These are phyloP conservation scores for Botryosphaeria dothidea DNA, from an alignment of 2,329 filamentous ascomycete species.

Conservation along the genomic window DNA sequence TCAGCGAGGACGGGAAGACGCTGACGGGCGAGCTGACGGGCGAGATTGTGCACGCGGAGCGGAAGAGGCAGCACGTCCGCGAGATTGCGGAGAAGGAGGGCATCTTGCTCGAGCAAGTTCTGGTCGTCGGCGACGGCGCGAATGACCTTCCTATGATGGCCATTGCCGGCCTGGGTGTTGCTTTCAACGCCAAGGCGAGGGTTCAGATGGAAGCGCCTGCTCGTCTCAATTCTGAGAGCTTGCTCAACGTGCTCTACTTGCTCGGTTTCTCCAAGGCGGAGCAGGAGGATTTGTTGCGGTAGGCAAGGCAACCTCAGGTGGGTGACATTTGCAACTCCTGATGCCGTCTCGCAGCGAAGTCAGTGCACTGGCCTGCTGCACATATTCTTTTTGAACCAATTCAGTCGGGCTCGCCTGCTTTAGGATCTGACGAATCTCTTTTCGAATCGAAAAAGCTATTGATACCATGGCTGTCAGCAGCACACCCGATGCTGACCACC, in stretches of 20 bases:
- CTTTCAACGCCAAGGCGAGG: slow-evolving; percentile 80
- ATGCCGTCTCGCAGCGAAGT: neutral
- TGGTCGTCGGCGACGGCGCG: slow-evolving; percentile 79
- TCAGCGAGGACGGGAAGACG: slow-evolving; percentile 53
- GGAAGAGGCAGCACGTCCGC: slow-evolving; percentile 70
- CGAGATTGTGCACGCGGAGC: slow-evolving; percentile 72
- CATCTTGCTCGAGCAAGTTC: slow-evolving; percentile 64
- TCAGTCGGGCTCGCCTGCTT: neutral
- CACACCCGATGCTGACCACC: neutral
- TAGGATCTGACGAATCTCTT: neutral
- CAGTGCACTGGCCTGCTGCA: neutral
- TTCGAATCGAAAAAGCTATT: neutral
- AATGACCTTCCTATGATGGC: slow-evolving; percentile 82
- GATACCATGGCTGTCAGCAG: neutral
- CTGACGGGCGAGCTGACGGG: slow-evolving; percentile 74
- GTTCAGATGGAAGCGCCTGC: slow-evolving; percentile 77
- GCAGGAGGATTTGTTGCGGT: slow-evolving; percentile 48
- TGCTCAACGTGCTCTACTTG: slow-evolving; percentile 72
- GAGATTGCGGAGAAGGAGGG: slow-evolving; percentile 70
- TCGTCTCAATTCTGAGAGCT: slow-evolving; percentile 64
- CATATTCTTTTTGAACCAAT: neutral
- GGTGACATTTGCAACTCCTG: neutral
- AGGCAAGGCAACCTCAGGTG: neutral
- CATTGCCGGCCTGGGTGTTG: slow-evolving; percentile 73
- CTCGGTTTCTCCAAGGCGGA: slow-evolving; percentile 72